These are phyloP conservation scores for Botrytis medusae DNA, from an alignment of 2,329 filamentous ascomycete species.

Conservation along the genomic window DNA sequence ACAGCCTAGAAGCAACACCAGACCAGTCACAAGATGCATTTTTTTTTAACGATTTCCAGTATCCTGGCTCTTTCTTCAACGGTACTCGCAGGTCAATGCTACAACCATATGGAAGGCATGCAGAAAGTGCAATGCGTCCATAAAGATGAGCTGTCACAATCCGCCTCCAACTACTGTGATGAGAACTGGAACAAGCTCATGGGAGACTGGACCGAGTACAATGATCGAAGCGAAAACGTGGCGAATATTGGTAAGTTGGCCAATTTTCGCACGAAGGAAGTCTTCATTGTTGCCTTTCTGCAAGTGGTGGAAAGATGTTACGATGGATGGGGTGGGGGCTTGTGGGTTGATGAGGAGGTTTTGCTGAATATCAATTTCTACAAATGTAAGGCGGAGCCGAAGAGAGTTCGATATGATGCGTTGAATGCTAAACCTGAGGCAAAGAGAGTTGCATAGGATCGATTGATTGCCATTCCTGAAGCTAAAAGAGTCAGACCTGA, in stretches of 20 bases:
- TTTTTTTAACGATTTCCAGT: neutral
- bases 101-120: neutral
- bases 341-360: neutral
- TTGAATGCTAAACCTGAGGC: neutral
- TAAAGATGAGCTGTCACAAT: neutral
- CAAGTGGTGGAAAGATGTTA: neutral
- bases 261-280: neutral
- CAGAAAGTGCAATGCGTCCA: neutral
- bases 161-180: neutral
- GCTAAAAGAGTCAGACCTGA: neutral
- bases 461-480: neutral
- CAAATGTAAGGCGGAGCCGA: neutral
- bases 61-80: neutral
- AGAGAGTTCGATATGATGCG: neutral
- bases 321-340: neutral
- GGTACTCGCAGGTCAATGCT: neutral
- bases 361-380: neutral
- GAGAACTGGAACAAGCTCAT: neutral
- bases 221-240: neutral
- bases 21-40: neutral
- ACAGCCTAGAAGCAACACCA: too few species aligned
- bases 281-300: neutral
- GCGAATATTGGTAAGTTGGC: neutral
- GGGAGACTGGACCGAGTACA: neutral
- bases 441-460: neutral